Base-by-base conservation (phyloP, 805 yeast genomes). In the Kurtzmaniella fragi region DNA sequence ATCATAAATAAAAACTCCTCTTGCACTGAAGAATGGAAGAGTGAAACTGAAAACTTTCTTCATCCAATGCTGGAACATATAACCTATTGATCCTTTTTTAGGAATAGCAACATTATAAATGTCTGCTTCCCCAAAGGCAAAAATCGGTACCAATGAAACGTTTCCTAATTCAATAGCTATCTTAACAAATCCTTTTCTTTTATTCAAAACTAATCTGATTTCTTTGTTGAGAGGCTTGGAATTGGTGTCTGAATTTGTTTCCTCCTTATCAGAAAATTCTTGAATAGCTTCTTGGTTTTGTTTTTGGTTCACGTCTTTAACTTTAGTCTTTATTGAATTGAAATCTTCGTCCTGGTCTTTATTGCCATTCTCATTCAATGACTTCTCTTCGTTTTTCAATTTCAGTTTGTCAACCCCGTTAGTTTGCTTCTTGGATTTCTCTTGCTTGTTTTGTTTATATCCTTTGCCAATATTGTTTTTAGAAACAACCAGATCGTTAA, bases 1-100 rank as follows among this genome's bases (percentile, higher is more conserved):
- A 56, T 89, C 96, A 52, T 90, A 86, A 52, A 91, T 87, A 62
- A 91, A 90, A 1, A 93, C 70, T 0, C 98, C 97, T 33, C 98
- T 70, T 1, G 96, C 96, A 56, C 86, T 82, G 63, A 93, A 84
- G 35, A 93, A 76, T 1, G 99, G 99, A 4, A 93, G 53, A 0
- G 99, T 90, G 61, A 91, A 91, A 1, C 91, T 93, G 38, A 80
- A 72, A 28, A 64, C 70, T 23, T 67, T 67, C 52, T 93, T 91
- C 53, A 91, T 56, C 79, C 87, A 77, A 27, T 73, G 59, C 58
- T 91, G 98, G 38, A 84, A 56, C 40, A 67, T 64, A 50, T 78
- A 73, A 73, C 73, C 56, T 57, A 50, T 52, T 31, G 74, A 51
- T 27, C 72, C 71, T 13, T 64, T 63, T 47, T 53, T 52, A 8